Conservation (phyloP, 768 basidiomycete genomes). For the Clitopilus passeckerianus region DNA sequence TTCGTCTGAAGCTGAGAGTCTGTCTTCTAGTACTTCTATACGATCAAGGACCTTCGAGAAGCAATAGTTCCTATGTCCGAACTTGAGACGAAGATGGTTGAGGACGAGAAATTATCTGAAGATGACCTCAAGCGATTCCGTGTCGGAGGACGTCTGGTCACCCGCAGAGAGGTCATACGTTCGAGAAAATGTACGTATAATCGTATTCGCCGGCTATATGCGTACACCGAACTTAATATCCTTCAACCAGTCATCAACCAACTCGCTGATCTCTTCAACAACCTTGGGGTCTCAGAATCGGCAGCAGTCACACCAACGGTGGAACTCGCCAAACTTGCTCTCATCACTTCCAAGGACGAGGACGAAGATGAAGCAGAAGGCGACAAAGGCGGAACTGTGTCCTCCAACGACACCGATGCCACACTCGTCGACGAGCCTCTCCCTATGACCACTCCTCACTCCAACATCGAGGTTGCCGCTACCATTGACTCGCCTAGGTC, state of each 20-base stretch:
- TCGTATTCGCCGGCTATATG: constrained; percentile 1
- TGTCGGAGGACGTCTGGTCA: constrained; percentile 84
- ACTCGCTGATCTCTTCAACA: constrained; percentile 72
- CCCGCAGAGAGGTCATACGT: constrained; percentile 73
- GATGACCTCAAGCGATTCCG: constrained; percentile 80
- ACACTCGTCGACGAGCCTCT: constrained; percentile 75
- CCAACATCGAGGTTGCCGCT: constrained; percentile 21
- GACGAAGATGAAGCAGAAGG: constrained; percentile 64
- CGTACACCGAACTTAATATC: constrained; percentile 6
- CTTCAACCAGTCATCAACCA: constrained; percentile 64
- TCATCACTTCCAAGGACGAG: constrained; percentile 88
- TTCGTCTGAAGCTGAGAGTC: neutral
- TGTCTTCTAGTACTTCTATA: constrained; percentile 81
- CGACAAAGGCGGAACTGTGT: constrained; percentile 68
- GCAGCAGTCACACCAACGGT: constrained; percentile 77
- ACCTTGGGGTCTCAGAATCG: constrained; percentile 62
- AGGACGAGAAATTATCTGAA: constrained; percentile 71
- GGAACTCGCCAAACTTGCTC: constrained; percentile 86
- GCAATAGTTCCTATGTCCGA: constrained; percentile 61
- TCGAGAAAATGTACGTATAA: constrained; percentile 73
- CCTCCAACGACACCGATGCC: constrained; percentile 84
- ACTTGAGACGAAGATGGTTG: constrained; percentile 47
- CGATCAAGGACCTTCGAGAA: constrained; percentile 85
- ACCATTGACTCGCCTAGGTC: constrained; percentile 19
- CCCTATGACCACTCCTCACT: constrained; percentile 22